phyloP scores from a whole-genome alignment of 345 rosid species.

The Sonneratia caseolaris region DNA sequence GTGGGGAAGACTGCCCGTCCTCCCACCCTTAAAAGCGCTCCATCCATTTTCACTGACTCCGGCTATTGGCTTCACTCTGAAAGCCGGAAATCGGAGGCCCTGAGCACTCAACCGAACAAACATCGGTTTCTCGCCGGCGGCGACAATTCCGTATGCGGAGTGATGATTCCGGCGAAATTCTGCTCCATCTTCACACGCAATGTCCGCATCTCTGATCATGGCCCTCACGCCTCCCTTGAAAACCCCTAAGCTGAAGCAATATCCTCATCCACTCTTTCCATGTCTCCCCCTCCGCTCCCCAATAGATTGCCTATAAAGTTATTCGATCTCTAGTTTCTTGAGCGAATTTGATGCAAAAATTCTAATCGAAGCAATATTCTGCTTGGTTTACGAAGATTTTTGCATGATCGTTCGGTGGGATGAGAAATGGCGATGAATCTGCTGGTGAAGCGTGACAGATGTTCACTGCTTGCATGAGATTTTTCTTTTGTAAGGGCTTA shows the following conservation, averaged over 20 bases:
- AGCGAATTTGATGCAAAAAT: background rate
- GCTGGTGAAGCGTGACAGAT: background rate
- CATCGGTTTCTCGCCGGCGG: constrained; percentile 2
- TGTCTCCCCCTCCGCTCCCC: background rate
- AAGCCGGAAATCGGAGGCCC: background rate
- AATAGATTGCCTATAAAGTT: constrained; percentile 1
- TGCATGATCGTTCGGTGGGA: background rate
- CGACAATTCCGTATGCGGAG: background rate
- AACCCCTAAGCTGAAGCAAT: constrained; percentile 5
- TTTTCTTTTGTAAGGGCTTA: background rate
- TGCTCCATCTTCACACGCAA: constrained; percentile 5
- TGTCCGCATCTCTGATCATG: constrained; percentile 10
- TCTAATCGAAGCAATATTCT: background rate
- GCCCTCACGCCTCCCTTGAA: constrained; percentile 6
- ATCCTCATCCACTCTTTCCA: background rate
- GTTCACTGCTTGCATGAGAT: background rate
- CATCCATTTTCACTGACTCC: background rate
- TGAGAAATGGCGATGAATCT: background rate
- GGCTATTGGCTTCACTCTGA: background rate
- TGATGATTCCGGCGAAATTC: background rate
- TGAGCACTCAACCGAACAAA: background rate
- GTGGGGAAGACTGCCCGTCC: background rate
- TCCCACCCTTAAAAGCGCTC: background rate
- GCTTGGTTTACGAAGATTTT: constrained; percentile 1
- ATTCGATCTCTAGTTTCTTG: background rate